Evolutionary conservation across 139 green algal genomes (phyloP), one percentile per base, ranked within the genome.

Genomic region (Mesostigma viride): DNA sequence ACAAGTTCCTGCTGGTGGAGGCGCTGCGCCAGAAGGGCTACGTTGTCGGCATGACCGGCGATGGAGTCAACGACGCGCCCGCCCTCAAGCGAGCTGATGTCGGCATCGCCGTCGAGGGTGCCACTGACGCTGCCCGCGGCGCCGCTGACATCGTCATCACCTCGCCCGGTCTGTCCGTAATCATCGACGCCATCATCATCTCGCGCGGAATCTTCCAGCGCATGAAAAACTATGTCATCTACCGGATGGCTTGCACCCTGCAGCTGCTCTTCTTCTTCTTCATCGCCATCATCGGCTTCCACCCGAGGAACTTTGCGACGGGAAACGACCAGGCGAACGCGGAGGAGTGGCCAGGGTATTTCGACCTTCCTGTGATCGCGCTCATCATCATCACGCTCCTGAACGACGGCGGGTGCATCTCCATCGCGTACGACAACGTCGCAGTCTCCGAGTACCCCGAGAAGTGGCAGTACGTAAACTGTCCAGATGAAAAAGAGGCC

Each of bases 301-400:
- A 81, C 59, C 87, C 87, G 35, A 31, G 65, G 6, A 35, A 82
- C 3, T 87, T 86, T 71, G 60, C 79, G 56, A 27, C 36, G 40
- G 28, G 47, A 53, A 6, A 31, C 11, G 35, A 14, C 22, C 30
- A 57, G 28, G 53, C 6, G 17, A 8, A 35, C 34, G 20, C 35
- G 64, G 72, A 79, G 3, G 71, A 76, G 27, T 83, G 66, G 57
- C 84, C 79, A 20, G 44, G 77, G 45, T 91, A 87, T 75, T 94
- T 93, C 74, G 75, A 83, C 65, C 82, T 94, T 58, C 87, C 87
- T 22, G 87, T 94, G 56, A 77, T 94, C 31, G 82, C 89, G 77
- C 82, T 94, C n/a, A 88, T 94, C 63, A 79, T 92, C 48, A 94
- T 94, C 86, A 94, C 87, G 2, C 70, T 94, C 58, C 83, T 94